Conservation (phyloP, 2,329 filamentous ascomycete genomes). For the Dothideomycetidae sp. region DNA sequence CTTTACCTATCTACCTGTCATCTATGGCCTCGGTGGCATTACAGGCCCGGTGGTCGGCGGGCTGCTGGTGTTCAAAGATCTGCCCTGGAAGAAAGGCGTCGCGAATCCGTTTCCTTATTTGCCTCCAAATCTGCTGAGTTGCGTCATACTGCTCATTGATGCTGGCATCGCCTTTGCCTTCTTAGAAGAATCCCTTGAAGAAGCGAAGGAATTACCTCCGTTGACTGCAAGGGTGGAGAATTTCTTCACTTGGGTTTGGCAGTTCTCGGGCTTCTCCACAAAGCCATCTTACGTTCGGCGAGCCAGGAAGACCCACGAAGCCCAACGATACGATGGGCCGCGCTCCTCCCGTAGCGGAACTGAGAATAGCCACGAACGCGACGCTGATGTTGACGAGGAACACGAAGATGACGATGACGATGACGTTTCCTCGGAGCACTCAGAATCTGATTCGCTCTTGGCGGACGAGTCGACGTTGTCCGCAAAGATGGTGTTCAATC, state of each 20-base stretch:
- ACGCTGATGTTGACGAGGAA: conserved; percentile 13
- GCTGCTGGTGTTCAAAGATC: conserved; percentile 53
- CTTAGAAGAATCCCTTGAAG: conserved; percentile 73
- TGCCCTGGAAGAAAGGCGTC: conserved; percentile 38
- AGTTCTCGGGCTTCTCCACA: conserved; percentile 45
- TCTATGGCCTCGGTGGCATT: conserved; percentile 91
- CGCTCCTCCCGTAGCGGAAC: conserved; percentile 9
- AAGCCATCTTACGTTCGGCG: conserved; percentile 45
- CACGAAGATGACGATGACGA: conserved; percentile 17
- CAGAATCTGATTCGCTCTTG: conserved; percentile 14
- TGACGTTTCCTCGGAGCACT: conserved; percentile 27
- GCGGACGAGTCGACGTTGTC: conserved; percentile 32
- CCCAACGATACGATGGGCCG: conserved; percentile 7
- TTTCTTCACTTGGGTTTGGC: conserved; percentile 55
- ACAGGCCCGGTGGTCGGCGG: conserved; percentile 88
- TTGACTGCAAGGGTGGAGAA: conserved; percentile 44
- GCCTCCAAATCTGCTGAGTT: conserved; percentile 66
- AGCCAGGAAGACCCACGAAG: conserved; percentile 11
- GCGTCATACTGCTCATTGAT: conserved; percentile 55
- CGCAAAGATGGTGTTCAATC: conserved; percentile 52
- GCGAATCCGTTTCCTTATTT: conserved; percentile 63
- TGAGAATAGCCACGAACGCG: conserved; percentile 14
- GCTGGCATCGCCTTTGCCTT: conserved; percentile 63
- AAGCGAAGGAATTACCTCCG: conserved; percentile 46
- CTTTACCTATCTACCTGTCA: conserved; percentile 85